Evolutionary conservation across 2,329 filamentous ascomycete species (phyloP).

Genomic region (Anisogramma anomala): DNA sequence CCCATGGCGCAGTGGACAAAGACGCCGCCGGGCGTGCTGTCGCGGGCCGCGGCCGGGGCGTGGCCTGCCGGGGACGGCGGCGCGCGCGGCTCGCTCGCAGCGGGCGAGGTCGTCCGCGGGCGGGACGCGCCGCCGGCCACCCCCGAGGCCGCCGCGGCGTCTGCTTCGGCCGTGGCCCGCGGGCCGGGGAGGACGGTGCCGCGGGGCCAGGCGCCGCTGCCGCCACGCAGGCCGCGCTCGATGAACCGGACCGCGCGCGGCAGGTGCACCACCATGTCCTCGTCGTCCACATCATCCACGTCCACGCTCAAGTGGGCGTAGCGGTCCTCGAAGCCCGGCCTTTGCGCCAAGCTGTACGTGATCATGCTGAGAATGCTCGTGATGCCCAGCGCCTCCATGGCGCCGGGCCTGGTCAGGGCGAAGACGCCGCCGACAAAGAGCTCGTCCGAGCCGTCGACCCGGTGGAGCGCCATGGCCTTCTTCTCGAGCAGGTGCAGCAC

Average conservation of each 20-base stretch:
- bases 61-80: constrained; percentile 2
- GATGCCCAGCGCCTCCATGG: constrained; percentile 61
- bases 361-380: constrained; percentile 83
- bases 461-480: constrained; percentile 30
- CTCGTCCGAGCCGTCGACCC: constrained; percentile 30
- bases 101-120: background rate
- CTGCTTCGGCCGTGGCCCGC: background rate
- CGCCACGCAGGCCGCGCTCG: constrained; percentile 49
- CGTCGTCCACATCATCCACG: constrained; percentile 82
- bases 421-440: constrained; percentile 50
- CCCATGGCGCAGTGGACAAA: constrained; percentile 78
- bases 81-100: background rate
- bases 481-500: constrained; percentile 14
- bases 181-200: constrained; percentile 6
- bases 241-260: constrained; percentile 74
- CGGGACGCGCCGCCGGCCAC: background rate
- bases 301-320: constrained; percentile 70
- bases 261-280: constrained; percentile 74
- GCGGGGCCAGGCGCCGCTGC: background rate
- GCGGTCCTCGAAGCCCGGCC: constrained; percentile 36
- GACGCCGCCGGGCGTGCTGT: constrained; percentile 30
- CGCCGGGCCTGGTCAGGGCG: constrained; percentile 59
- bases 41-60: no score
- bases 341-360: constrained; percentile 32
- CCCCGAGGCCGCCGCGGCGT: background rate